These are phyloP conservation scores for Colletotrichum salicis DNA, from an alignment of 2,329 filamentous ascomycete genomes.

Conservation along the genomic window DNA sequence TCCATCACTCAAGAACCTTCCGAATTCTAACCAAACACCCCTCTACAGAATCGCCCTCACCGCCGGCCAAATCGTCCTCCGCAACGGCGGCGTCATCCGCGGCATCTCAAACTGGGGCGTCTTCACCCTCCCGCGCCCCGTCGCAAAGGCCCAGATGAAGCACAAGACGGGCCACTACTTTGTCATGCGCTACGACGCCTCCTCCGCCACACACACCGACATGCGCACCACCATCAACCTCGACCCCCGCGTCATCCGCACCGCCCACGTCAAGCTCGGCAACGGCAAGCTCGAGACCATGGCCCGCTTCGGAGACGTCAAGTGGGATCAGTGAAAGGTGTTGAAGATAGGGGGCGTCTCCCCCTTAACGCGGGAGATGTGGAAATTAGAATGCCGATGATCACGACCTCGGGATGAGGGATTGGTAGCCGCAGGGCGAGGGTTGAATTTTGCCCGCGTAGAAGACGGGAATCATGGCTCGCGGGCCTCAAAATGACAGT, in stretches of 20 bases:
- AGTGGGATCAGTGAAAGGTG: slow-evolving; percentile 52
- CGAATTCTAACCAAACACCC: neutral
- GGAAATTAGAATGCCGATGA: too few relatives aligned
- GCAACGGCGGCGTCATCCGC: slow-evolving; percentile 87
- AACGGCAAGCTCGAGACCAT: slow-evolving; percentile 65
- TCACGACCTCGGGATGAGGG: too few relatives aligned
- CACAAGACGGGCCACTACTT: slow-evolving; percentile 95
- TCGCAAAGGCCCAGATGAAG: slow-evolving; percentile 82
- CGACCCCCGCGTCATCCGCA: slow-evolving; percentile 90
- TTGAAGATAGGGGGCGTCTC: neutral
- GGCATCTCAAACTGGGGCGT: slow-evolving; percentile 96
- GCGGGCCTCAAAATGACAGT: neutral
- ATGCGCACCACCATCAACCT: slow-evolving; percentile 81
- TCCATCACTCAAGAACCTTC: neutral
- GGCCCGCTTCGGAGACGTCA: slow-evolving; percentile 59
- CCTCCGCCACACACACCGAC: slow-evolving; percentile 76
- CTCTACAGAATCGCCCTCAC: slow-evolving; percentile 82
- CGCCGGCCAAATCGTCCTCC: slow-evolving; percentile 84
- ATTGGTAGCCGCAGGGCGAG: neutral
- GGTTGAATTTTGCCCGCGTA: neutral
- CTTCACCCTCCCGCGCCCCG: slow-evolving; percentile 84
- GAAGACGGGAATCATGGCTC: neutral
- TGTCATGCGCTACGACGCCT: slow-evolving; percentile 94
- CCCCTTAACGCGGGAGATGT: too few relatives aligned
- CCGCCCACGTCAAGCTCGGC: slow-evolving; percentile 88